These are phyloP conservation scores for Amanita rubescens DNA, from an alignment of 768 basidiomycete species.

Conservation along the genomic window DNA sequence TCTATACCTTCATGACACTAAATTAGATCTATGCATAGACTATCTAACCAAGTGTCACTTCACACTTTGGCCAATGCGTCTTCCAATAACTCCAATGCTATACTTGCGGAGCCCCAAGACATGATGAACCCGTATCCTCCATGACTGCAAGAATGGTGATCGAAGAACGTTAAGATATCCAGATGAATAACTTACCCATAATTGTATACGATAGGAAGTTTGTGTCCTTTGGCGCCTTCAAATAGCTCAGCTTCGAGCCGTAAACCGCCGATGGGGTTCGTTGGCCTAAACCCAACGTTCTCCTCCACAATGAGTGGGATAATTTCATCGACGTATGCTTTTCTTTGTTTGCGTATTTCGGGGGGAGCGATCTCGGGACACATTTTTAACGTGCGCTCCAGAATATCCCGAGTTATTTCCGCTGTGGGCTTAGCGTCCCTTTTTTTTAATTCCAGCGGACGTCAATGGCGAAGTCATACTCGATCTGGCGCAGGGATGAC, in stretches of 20 bases:
- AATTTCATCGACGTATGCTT: constrained; percentile 41
- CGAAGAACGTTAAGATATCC: not conserved
- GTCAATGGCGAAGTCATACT: too few relatives aligned
- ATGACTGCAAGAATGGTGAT: constrained; percentile 31
- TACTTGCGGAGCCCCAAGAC: constrained; percentile 57
- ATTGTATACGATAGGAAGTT: constrained; percentile 50
- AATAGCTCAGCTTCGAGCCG: constrained; percentile 41
- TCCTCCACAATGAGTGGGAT: constrained; percentile 38
- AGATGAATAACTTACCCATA: constrained; percentile 42
- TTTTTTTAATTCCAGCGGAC: not conserved
- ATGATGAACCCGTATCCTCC: constrained; percentile 55
- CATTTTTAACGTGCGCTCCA: constrained; percentile 35
- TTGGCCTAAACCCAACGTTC: constrained; percentile 46
- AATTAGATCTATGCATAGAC: not conserved
- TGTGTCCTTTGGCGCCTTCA: constrained; percentile 16
- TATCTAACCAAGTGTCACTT: not conserved
- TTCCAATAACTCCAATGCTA: constrained; percentile 41
- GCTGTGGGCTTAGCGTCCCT: constrained; percentile 53
- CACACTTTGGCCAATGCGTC: constrained; percentile 22
- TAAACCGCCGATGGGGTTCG: constrained; percentile 44
- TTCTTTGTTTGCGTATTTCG: constrained; percentile 27
- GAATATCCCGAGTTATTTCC: constrained; percentile 48
- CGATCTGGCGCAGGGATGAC: not conserved
- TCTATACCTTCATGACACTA: not conserved
- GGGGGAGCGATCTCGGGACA: constrained; percentile 45